Base-by-base conservation (phyloP, 495 filamentous ascomycete genomes). In the Pseudotulostoma volvatum region DNA sequence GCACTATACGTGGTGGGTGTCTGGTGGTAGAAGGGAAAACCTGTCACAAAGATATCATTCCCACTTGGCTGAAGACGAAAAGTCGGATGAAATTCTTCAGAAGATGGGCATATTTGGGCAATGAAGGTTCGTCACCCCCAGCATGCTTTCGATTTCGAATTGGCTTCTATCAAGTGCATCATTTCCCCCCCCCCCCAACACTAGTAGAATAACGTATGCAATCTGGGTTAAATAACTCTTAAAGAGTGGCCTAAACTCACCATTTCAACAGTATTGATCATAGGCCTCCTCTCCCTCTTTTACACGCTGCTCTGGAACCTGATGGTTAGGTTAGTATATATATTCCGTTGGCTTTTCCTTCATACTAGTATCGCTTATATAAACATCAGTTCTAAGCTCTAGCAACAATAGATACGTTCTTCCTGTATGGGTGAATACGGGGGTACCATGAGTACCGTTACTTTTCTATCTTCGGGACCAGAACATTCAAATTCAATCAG, bases 1-100 rank as follows among this genome's bases (percentile, higher is more conserved):
- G 42, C 0, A 47, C 46, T 5, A 31, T 31, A 0, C 15, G 38
- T 1, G 49, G 55, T 4, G 63, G 61, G 0, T 66, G 63, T 38
- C 41, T 52, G 33, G 51, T 66, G 5, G 39, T 66, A 5, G 38
- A 53, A 14, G 63, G 63, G 1, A 19, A 21, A 5, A 62, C 57
- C 3, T 66, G 63, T 50, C 53, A 49, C 34, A 46, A 41, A 8
- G 50, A 55, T 38, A 23, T 59, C 31, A 39, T 60, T 9, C 44
- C 56, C 1, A 42, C 40, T n/a, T 63, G 63, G 61, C 37, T 59
- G 34, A 57, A 56, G 37, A 45, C 9, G 35, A 44, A 18, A n/a
- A 44, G 44, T 0, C 44, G 42, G 9, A 23, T 48, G 30, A 41
- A 38, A 31, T 13, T 44, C 17, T 39, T 43, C 14, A 52, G 38